Percentiles rank a stretch among this genome's conserved stretches.
These are phyloP conservation scores for Pseudocercospora cruenta DNA, from an alignment of 2,329 filamentous ascomycete genomes.

Conservation along the genomic window DNA sequence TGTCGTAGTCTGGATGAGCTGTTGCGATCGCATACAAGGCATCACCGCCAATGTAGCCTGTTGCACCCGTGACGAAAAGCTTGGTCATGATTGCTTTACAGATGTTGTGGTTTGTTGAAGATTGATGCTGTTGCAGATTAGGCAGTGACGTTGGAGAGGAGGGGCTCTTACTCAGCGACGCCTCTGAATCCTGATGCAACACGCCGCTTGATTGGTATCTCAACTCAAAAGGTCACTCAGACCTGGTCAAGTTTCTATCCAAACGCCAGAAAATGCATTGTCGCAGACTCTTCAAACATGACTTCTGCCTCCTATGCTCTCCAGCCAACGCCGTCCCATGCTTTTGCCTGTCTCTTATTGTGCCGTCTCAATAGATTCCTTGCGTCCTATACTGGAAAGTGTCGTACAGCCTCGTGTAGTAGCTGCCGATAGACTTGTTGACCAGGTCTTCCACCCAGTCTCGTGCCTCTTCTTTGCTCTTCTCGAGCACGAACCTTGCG, in stretches of 20 bases:
- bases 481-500: constrained; percentile 78
- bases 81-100: constrained; percentile 24
- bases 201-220: not conserved
- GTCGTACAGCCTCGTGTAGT: constrained; percentile 80
- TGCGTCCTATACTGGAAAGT: constrained; percentile 82
- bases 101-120: not conserved
- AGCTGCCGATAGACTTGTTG: constrained; percentile 80
- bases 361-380: constrained; percentile 70
- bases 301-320: not conserved
- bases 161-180: not conserved
- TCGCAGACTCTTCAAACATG: not conserved
- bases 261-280: not conserved
- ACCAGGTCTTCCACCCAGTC: constrained; percentile 81
- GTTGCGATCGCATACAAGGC: constrained; percentile 48
- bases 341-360: constrained; percentile 18
- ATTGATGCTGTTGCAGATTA: not conserved
- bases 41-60: constrained; percentile 50
- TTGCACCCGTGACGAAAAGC: constrained; percentile 31
- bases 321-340: not conserved
- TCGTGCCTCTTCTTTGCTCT: constrained; percentile 80
- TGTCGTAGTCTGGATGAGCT: constrained; percentile 54
- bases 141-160: constrained; percentile 2
- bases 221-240: not conserved
- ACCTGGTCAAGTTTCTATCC: not conserved
- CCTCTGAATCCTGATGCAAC: not conserved